Base-by-base conservation (phyloP, 768 basidiomycete genomes). In the Termitomyces sp. region DNA sequence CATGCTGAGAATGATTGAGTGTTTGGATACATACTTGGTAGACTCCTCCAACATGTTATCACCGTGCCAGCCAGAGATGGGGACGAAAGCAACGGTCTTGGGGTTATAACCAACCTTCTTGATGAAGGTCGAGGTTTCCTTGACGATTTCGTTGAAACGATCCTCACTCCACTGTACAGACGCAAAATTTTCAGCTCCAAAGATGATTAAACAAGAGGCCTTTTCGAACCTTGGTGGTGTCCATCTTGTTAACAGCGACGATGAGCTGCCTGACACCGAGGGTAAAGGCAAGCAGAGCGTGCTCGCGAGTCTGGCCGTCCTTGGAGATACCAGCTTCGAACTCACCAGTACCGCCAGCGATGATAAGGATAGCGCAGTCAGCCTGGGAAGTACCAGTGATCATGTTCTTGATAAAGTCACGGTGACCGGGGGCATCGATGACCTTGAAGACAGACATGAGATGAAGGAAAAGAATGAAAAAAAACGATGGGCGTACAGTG, bases 341-440 rank as follows among this genome's bases (percentile, higher is more conserved):
- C 82, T 99, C 97, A 88, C 97, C 97, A 77, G 92, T 95, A 83
- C 97, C 97, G 79, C 84, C 91, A 67, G 96, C 97, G 69, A 99
- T 99, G 85, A 99, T 98, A 79, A 99, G 94, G 78, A 99, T 88
- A 73, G 96, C 97, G 74, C 96, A 98, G 77, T 99, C 96, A 76
- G 96, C 96, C 88, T 99, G 97, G 72, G 97, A 99, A 71, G 97
- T 99, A 86, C 97, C 97, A 65, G 97, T 99, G 78, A 99, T 99
- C 96, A 96, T 97, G 93, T 97, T 99, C 84, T 99, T 99, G 87
- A 99, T 99, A 83, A 99, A 99, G 76, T 99, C 97, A 88, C 97
- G 95, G 79, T 97, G 96, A 75, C 96, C 96, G 52, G 97, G 97
- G 77, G 97, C 97, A 76, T 98, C 97, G 71, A 98, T 98, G 81